Base-by-base conservation (phyloP, 768 basidiomycete species). In the Chalciporus pseudorubinellus region DNA sequence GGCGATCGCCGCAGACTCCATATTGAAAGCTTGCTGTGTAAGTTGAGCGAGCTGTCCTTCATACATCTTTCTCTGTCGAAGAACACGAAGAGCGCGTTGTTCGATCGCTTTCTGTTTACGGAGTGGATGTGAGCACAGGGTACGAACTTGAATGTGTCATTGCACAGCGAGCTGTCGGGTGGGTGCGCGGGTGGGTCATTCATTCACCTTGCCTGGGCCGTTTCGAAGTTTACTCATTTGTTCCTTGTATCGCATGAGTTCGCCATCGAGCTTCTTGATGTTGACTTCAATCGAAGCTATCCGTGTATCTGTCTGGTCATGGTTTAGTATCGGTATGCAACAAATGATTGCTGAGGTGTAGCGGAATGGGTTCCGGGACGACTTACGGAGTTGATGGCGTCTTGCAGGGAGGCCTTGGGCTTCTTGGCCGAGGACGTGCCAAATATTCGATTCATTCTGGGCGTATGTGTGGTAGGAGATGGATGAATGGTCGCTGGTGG, bases 41-140 rank as follows among this genome's bases (percentile, higher is more conserved):
- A 99, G 78, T 69, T 97, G 93, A 9, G 83, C 78, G 34, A 98
- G 80, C 68, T 99, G 97, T 13, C 77, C 78, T 67, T 99, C 97
- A 72, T 95, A 95, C 91, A 98, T 85, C 71, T 84, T 80, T 77
- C 92, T 98, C 74, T 98, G 97, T 72, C 92, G 93, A 38, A 99
- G 77, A 3, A 90, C 91, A 41, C 92, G 80, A 50, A 98, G 71
- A 2, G 97, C 97, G n/a, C 97, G 84, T 68, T 95, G 87, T 68
- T 95, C 91, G 34, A 98, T 88, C 3, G 97, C 95, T 55, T 78
- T 76, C 95, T 97, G 64, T 16, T 16, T 16, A 36, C 44, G 22
- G 39, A 20, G n/a, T 22, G 22, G 19, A 26, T 19, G 36, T 39
- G 48, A 46, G 56, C 20, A 33, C 6, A 29, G 39, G 31, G 28